Percentiles rank a stretch among this genome's conserved stretches.
Conservation (phyloP, 176 grass and related monocot species). For the Chloris gayana region DNA sequence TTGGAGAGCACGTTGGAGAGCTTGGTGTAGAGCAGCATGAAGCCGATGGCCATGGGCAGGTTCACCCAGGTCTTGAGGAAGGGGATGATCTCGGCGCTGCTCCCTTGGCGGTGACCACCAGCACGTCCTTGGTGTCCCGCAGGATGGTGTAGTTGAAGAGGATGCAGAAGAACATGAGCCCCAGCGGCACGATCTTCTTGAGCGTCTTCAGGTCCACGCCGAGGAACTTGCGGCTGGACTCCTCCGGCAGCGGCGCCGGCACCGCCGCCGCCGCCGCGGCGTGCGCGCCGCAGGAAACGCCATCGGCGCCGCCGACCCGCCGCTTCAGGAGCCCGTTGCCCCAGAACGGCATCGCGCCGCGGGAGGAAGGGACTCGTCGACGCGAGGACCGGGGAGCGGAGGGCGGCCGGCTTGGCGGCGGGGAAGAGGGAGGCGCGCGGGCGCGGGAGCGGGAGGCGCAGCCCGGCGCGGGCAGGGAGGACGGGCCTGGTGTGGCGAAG, state of each 20-base stretch:
- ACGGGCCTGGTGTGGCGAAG: constrained; percentile 42
- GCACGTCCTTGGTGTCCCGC: constrained; percentile 87
- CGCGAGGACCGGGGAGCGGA: constrained; percentile 35
- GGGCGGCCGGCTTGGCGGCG: constrained; percentile 23
- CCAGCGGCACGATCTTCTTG: constrained; percentile 79
- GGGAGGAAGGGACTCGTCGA: constrained; percentile 25
- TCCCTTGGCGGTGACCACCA: constrained; percentile 86
- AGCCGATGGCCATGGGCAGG: constrained; percentile 80
- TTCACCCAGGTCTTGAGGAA: constrained; percentile 95
- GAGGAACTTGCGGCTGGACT: constrained; percentile 45
- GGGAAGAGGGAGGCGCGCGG: constrained; percentile 22
- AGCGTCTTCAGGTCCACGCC: constrained; percentile 63
- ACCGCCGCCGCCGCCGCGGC: constrained; percentile 12
- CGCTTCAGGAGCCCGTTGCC: constrained; percentile 36
- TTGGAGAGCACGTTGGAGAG: constrained; percentile 69
- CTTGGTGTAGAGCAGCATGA: constrained; percentile 95
- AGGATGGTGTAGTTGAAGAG: constrained; percentile 95
- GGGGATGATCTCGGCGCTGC: constrained; percentile 88
- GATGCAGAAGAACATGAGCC: constrained; percentile 94
- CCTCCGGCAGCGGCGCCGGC: constrained; percentile 23
- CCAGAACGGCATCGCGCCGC: constrained; percentile 25
- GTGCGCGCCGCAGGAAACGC: constrained; percentile 16
- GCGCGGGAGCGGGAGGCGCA: constrained; percentile 42
- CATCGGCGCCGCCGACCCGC: background rate
- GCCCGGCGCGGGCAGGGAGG: constrained; percentile 28